Percentiles rank a stretch among this genome's conserved stretches.
Conservation (phyloP, 2,329 filamentous ascomycete genomes). For the Trichoderma brevicompactum region DNA sequence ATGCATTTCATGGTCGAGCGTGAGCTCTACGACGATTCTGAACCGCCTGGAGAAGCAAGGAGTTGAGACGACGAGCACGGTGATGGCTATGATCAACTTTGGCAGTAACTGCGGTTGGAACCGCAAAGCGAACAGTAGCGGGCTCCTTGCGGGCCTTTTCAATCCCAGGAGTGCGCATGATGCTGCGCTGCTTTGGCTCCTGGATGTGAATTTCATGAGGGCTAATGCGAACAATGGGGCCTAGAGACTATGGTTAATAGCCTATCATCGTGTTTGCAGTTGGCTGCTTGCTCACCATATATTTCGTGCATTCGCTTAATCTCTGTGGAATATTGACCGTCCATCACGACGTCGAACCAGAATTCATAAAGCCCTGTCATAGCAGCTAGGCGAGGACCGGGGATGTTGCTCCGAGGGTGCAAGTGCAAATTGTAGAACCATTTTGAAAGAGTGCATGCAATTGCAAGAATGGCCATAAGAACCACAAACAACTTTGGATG, state of each 20-base stretch:
- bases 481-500: neutral
- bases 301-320: constrained; percentile 37
- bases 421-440: constrained; percentile 38
- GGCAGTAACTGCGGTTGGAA: constrained; percentile 16
- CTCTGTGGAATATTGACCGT: constrained; percentile 36
- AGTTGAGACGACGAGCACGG: constrained; percentile 25
- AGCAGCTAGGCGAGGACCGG: constrained; percentile 39
- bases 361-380: constrained; percentile 38
- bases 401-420: constrained; percentile 40
- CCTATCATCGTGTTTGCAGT: neutral
- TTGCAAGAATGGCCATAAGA: neutral
- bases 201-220: constrained; percentile 41
- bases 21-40: constrained; percentile 28
- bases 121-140: constrained; percentile 12
- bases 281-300: constrained; percentile 34
- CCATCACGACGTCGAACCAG: constrained; percentile 37
- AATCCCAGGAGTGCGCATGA: constrained; percentile 32
- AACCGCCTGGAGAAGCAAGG: constrained; percentile 36
- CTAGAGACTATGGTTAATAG: constrained; percentile 23
- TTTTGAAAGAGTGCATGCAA: neutral
- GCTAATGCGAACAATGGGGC: constrained; percentile 42
- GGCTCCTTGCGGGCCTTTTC: constrained; percentile 18
- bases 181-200: constrained; percentile 36
- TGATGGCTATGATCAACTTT: constrained; percentile 29
- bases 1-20: constrained; percentile 24